Conservation (phyloP, 306 rosid genomes). For the Malus orientalis region DNA sequence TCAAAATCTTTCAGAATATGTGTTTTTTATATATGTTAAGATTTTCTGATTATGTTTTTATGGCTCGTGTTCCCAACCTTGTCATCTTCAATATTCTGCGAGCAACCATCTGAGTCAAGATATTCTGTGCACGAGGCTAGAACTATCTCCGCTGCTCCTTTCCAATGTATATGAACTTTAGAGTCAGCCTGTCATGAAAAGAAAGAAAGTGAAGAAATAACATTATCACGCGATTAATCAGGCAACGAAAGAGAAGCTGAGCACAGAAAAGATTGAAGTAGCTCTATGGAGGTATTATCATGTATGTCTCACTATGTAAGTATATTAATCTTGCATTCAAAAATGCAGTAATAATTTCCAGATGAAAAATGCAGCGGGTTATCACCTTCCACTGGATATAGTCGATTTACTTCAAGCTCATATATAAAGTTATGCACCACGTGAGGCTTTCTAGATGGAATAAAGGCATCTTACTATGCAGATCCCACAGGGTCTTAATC, state of each 20-base stretch:
- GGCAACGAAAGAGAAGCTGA: background rate
- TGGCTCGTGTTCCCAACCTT: constrained; percentile 42
- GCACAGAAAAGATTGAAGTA: constrained; percentile 7
- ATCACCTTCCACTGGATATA: no score
- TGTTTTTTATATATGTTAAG: background rate
- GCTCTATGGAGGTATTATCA: background rate
- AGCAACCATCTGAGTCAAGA: constrained; percentile 61
- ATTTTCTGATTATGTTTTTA: background rate
- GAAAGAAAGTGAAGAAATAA: background rate
- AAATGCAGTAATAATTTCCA: background rate
- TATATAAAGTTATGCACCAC: background rate
- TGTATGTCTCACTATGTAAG: background rate
- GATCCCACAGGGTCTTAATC: background rate
- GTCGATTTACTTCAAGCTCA: background rate
- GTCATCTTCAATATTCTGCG: constrained; percentile 44
- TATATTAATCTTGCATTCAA: background rate
- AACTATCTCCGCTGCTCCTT: constrained; percentile 96
- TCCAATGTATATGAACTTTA: constrained; percentile 82
- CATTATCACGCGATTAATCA: constrained; percentile 5
- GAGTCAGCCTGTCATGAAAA: constrained; percentile 50
- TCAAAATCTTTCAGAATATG: constrained; percentile 11
- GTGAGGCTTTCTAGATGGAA: background rate
- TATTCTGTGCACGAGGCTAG: constrained; percentile 58
- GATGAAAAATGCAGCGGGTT: background rate
- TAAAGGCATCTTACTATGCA: background rate